A percentile compares a stretch with the other conserved stretches of the same genome.
Conservation (phyloP, 306 rosid species). For the Biancaea sappan region DNA sequence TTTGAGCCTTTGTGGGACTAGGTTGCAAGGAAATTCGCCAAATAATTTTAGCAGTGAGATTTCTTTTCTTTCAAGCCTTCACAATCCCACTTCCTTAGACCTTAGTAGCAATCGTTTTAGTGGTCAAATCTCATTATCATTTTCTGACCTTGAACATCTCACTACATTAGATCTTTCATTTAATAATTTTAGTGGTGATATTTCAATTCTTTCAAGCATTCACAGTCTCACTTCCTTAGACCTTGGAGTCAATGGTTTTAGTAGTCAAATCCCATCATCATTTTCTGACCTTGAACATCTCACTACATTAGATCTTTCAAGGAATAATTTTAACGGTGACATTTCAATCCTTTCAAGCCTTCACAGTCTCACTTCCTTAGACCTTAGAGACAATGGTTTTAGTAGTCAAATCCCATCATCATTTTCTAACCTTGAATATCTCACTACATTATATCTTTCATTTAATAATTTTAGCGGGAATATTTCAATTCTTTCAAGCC, state of each 20-base stretch:
- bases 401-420: background rate
- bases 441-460: background rate
- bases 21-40: background rate
- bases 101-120: background rate
- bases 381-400: background rate
- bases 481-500: no score
- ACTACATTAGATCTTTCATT: background rate
- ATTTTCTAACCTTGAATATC: no score
- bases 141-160: no score
- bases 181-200: constrained; percentile 17
- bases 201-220: no score
- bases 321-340: no score
- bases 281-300: no score
- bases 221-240: no score
- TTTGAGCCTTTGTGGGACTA: background rate
- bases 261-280: no score
- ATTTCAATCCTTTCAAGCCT: background rate
- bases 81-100: background rate
- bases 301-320: no score
- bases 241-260: no score
- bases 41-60: no score
- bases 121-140: background rate
- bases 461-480: no score
- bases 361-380: background rate
- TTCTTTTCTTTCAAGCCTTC: background rate